Conservation (phyloP, 2,329 filamentous ascomycete genomes). For the Stemphylium lycopersici region DNA sequence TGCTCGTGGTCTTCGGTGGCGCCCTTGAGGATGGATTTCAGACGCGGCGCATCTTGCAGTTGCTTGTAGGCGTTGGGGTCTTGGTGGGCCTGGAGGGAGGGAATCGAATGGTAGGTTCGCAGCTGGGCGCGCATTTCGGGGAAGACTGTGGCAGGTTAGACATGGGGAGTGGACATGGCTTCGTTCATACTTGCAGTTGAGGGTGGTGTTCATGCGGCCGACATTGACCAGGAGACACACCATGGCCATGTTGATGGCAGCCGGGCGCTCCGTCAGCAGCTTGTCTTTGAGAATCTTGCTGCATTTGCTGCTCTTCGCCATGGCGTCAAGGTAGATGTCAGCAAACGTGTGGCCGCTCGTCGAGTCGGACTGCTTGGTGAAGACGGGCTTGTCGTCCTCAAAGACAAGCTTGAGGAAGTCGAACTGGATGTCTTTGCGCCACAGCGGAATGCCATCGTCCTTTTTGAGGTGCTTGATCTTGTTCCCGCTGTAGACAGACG, state of each 20-base stretch:
- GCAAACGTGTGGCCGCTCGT: slow-evolving; percentile 79
- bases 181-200: slow-evolving; percentile 75
- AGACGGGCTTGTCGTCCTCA: slow-evolving; percentile 75
- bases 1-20: slow-evolving; percentile 90
- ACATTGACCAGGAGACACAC: slow-evolving; percentile 97
- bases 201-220: slow-evolving; percentile 96
- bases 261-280: slow-evolving; percentile 86
- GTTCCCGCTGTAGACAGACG: slow-evolving; percentile 70
- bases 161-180: neutral
- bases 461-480: slow-evolving; percentile 89
- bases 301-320: slow-evolving; percentile 98
- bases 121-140: slow-evolving; percentile 98
- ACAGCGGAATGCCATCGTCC: slow-evolving; percentile 84
- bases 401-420: slow-evolving; percentile 84
- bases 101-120: slow-evolving; percentile 96
- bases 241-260: slow-evolving; percentile 98
- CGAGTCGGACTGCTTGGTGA: slow-evolving; percentile 89
- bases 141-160: slow-evolving; percentile 70
- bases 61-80: slow-evolving; percentile 98
- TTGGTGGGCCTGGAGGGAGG: slow-evolving; percentile 91
- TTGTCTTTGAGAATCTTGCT: slow-evolving; percentile 99
- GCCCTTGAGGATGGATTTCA: slow-evolving; percentile 97
- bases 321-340: slow-evolving; percentile 96
- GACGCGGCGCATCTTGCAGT: slow-evolving; percentile 89
- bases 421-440: slow-evolving; percentile 87